Evolutionary conservation across 1,139 yeast species (phyloP).

Genomic region (Hanseniaspora sp.): DNA sequence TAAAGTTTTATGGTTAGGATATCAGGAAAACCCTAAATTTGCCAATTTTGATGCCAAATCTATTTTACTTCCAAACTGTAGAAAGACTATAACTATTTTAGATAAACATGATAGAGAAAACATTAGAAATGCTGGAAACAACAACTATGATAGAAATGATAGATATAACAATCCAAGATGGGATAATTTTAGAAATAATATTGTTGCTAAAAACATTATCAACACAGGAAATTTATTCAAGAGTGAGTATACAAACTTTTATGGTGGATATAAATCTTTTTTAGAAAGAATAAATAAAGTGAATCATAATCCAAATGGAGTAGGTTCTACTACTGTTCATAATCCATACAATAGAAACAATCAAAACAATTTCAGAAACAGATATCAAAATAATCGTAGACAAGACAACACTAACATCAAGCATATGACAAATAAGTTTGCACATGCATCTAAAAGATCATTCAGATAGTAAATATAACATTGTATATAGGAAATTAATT

Average conservation of each 20-base stretch:
- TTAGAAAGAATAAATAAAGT: background rate
- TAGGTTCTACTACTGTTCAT: background rate
- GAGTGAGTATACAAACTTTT: slow-evolving; percentile 10
- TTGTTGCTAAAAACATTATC: slow-evolving; percentile 2
- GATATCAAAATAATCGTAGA: background rate
- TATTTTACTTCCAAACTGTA: slow-evolving; percentile 13
- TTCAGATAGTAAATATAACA: background rate
- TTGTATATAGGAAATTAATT: background rate
- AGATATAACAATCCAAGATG: slow-evolving; percentile 14
- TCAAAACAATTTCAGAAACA: background rate
- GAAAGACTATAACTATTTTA: background rate
- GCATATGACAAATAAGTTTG: background rate
- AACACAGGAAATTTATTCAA: background rate
- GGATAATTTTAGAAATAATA: slow-evolving; percentile 2
- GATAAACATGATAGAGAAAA: slow-evolving; percentile 16
- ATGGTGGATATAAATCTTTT: slow-evolving; percentile 11
- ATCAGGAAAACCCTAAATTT: slow-evolving; percentile 15
- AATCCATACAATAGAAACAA: background rate
- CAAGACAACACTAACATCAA: background rate
- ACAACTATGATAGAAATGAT: slow-evolving; percentile 16
- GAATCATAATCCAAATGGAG: background rate
- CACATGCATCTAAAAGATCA: background rate
- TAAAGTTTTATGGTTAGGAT: slow-evolving; percentile 12
- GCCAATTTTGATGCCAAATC: slow-evolving; percentile 8
- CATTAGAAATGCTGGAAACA: slow-evolving; percentile 11